Evolutionary conservation across 2,329 filamentous ascomycete species (phyloP), one percentile per base, ranked within the genome.

Genomic region (Phoma sp.): DNA sequence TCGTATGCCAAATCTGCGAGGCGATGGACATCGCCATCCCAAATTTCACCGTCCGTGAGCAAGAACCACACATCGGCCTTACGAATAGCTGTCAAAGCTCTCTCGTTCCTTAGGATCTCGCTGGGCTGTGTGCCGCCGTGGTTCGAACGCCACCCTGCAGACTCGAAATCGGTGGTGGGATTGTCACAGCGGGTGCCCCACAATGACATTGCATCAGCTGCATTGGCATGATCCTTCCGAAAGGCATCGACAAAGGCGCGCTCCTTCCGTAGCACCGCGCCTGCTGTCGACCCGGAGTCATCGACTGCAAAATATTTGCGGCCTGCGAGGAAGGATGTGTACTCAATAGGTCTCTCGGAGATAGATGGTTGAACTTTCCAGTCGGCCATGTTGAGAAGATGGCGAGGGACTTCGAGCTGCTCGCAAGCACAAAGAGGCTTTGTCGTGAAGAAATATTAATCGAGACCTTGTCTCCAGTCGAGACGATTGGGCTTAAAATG

Each of bases 271-370:
- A 61, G 43, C 18, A 71, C 62, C 4, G 53, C 40, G 11, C 61
- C 57, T 4, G 42, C 38, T 8, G 67, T 71, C 8, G 68, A 71
- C 1, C 68, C 68, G 2, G 68, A 73, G 11, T 70, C 66, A 46
- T 73, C 70, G 22, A 71, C 66, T 22, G 71, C 71, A 44, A 71
- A 72, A 55, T 69, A 71, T 40, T 68, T 69, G 37, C 62, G 62
- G 14, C 63, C 54, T 18, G 50, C 38, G 1, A 61, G 30, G 22
- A 63, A 60, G 7, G 57, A 22, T 2, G 52, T 57, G 24, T 58
- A 50, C 48, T 65, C 52, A 23, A 60, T 36, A 2, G 52, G 36
- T 29, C 27, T 29, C 25, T 57, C 52, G 5, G 35, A 22, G 6
- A 9, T 33, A 6, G 56, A 57, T 23, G 57, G 54, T 11, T 53